Evolutionary conservation across 2,329 filamentous ascomycete species (phyloP).

Genomic region (Lasiodiplodia hormozganensis): DNA sequence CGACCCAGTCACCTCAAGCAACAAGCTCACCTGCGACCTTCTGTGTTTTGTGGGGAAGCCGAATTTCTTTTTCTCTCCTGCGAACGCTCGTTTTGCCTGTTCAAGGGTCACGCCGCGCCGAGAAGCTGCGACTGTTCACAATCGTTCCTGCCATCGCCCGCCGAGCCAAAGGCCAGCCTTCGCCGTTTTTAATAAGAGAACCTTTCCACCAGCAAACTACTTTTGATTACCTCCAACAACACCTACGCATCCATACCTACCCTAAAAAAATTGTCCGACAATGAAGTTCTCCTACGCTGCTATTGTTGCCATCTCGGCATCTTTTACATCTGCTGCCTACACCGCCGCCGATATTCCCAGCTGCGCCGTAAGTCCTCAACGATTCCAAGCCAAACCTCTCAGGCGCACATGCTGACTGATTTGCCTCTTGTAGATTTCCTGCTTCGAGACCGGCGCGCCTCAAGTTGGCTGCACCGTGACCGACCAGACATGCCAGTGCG

Average conservation of each 20-base stretch:
- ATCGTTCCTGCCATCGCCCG: slow-evolving; percentile 5
- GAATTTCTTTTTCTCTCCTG: neutral
- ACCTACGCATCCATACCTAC: neutral
- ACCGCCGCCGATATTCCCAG: slow-evolving; percentile 35
- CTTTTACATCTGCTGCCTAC: slow-evolving; percentile 25
- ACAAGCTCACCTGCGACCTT: neutral
- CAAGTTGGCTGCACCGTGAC: slow-evolving; percentile 55
- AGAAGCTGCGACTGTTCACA: slow-evolving; percentile 7
- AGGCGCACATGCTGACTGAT: neutral
- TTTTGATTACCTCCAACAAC: neutral
- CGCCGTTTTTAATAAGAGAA: neutral
- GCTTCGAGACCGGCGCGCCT: slow-evolving; percentile 56
- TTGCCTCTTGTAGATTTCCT: slow-evolving; percentile 48
- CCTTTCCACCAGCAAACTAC: neutral
- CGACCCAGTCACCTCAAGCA: neutral
- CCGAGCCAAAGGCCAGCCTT: neutral
- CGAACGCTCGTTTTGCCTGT: neutral
- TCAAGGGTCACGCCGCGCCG: neutral
- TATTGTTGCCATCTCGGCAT: slow-evolving; percentile 20
- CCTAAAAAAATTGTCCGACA: neutral
- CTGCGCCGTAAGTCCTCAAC: slow-evolving; percentile 43
- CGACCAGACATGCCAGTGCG: slow-evolving; percentile 62
- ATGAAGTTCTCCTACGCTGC: slow-evolving; percentile 19
- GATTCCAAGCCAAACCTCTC: neutral
- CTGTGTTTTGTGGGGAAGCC: neutral